Conservation (phyloP, 257 asterid species). For the Nicotiana knightiana region DNA sequence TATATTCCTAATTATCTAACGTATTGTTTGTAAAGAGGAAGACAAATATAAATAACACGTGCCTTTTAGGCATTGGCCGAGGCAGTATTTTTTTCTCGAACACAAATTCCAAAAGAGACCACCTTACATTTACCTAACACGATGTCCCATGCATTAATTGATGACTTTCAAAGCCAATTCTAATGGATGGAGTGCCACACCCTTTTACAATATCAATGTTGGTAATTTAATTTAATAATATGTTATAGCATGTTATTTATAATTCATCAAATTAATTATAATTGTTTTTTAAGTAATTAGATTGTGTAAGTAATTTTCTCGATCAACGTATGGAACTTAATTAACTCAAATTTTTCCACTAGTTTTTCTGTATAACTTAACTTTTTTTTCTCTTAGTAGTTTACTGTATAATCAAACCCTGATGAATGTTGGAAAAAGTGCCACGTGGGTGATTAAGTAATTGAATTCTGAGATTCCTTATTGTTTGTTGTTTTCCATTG, state of each 20-base stretch:
- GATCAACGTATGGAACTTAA: too few species aligned
- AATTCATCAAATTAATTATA: too few species aligned
- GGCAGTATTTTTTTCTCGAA: background rate
- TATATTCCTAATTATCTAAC: background rate
- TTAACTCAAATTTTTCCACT: too few species aligned
- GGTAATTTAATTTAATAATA: too few species aligned
- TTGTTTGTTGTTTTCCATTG: background rate
- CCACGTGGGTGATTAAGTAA: slow-evolving; percentile 10
- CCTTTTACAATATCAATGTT: too few species aligned
- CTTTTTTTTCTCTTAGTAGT: too few species aligned
- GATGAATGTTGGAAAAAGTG: slow-evolving; percentile 6
- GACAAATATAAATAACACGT: slow-evolving; percentile 7
- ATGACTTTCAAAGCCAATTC: background rate
- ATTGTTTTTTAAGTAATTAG: too few species aligned
- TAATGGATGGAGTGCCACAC: background rate
- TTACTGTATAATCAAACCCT: background rate
- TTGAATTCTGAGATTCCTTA: background rate
- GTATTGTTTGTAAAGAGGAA: background rate
- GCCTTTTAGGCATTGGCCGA: slow-evolving; percentile 6
- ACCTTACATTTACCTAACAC: background rate
- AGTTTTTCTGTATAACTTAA: too few species aligned
- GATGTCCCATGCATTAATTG: background rate
- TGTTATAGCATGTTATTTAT: too few species aligned
- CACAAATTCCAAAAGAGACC: background rate
- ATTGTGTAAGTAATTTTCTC: too few species aligned